phyloP scores from a whole-genome alignment of 2,329 filamentous ascomycete genomes.

The Clarireedia monteithiana region DNA sequence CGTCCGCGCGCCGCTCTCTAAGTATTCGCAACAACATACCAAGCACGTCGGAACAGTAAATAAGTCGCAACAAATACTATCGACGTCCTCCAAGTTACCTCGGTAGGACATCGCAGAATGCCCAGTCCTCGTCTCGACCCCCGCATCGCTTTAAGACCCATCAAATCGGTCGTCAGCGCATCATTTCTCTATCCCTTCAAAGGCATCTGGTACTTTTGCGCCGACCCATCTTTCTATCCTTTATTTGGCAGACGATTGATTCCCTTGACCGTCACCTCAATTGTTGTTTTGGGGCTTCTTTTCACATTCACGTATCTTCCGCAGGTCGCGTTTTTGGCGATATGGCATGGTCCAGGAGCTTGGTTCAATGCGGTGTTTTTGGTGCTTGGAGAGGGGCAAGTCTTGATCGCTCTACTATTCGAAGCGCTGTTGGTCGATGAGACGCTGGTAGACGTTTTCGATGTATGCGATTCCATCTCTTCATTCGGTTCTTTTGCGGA shows the following conservation, averaged over 20 bases:
- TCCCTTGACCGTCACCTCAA: slow-evolving; percentile 73
- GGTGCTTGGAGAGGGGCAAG: slow-evolving; percentile 64
- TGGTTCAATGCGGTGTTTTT: slow-evolving; percentile 85
- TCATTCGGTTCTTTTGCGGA: neutral
- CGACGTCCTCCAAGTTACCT: too few relatives aligned
- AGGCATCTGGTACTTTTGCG: slow-evolving; percentile 76
- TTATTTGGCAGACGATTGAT: slow-evolving; percentile 71
- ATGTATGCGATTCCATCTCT: slow-evolving; percentile 39
- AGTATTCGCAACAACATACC: too few relatives aligned
- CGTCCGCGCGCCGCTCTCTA: too few relatives aligned
- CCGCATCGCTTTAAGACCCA: slow-evolving; percentile 10
- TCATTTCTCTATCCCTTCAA: slow-evolving; percentile 47
- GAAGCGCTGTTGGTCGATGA: slow-evolving; percentile 79
- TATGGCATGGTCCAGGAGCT: slow-evolving; percentile 84
- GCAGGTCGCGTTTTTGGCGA: slow-evolving; percentile 77
- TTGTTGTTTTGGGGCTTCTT: slow-evolving; percentile 74
- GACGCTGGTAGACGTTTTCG: slow-evolving; percentile 73
- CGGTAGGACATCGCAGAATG: neutral
- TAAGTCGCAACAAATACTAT: too few relatives aligned
- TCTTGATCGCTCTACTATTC: slow-evolving; percentile 43
- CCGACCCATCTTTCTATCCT: slow-evolving; percentile 74
- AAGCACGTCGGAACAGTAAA: too few relatives aligned
- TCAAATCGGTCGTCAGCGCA: slow-evolving; percentile 22
- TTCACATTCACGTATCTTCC: slow-evolving; percentile 86
- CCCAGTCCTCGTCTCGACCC: slow-evolving; percentile 1